These are phyloP conservation scores for Cladosporium austrohemisphaericum DNA, from an alignment of 2,329 filamentous ascomycete genomes.

Conservation along the genomic window DNA sequence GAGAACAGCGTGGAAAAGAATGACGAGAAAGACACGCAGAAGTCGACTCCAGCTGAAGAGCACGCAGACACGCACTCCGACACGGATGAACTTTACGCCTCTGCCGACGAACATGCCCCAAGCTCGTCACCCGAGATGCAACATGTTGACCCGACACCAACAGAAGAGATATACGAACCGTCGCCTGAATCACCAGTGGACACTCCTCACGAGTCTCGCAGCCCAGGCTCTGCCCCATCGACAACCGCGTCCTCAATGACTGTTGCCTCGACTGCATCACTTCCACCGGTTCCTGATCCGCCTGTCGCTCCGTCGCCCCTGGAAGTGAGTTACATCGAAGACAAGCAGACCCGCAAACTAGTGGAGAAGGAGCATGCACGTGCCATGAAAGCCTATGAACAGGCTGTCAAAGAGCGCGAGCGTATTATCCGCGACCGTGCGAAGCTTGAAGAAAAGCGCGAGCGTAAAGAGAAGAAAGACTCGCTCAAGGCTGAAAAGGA, in stretches of 20 bases:
- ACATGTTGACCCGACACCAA: constrained; percentile 9
- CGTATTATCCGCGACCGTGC: constrained; percentile 61
- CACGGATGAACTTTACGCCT: constrained; percentile 30
- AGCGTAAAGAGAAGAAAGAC: constrained; percentile 33
- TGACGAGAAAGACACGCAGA: background rate
- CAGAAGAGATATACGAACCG: background rate
- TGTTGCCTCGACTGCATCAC: constrained; percentile 10
- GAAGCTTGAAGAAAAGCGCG: constrained; percentile 52
- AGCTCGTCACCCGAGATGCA: constrained; percentile 4
- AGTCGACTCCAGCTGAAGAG: constrained; percentile 42
- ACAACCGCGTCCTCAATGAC: background rate
- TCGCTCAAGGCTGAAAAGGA: constrained; percentile 27
- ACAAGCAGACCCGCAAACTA: constrained; percentile 63
- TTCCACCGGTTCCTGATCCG: constrained; percentile 49
- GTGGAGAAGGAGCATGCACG: constrained; percentile 66
- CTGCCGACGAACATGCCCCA: constrained; percentile 15
- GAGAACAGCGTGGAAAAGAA: constrained; percentile 2
- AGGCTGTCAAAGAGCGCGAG: constrained; percentile 63
- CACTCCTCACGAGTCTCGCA: background rate
- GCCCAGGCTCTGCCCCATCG: background rate
- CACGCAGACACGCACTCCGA: constrained; percentile 38
- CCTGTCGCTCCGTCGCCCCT: constrained; percentile 52
- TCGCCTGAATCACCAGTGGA: background rate
- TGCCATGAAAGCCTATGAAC: constrained; percentile 61
- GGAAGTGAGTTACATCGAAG: constrained; percentile 56